These are phyloP conservation scores for Aureoboletus auriporus DNA, from an alignment of 768 basidiomycete genomes.

Conservation along the genomic window DNA sequence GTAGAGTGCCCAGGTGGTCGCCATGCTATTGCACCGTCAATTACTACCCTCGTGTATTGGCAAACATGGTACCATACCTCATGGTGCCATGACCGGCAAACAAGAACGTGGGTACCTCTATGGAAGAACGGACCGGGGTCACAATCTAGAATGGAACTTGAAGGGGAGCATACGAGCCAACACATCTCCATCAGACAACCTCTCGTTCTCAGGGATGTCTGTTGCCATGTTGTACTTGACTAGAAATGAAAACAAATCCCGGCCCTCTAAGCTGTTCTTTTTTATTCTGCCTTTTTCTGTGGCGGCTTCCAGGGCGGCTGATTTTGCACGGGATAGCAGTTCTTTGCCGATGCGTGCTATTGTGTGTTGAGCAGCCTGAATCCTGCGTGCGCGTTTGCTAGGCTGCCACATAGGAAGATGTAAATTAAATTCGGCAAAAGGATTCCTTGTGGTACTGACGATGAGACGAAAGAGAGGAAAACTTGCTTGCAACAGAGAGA, in stretches of 20 bases:
- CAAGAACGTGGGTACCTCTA: conserved; percentile 54
- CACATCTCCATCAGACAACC: conserved; percentile 59
- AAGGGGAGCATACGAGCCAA: conserved; percentile 38
- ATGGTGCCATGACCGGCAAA: conserved; percentile 57
- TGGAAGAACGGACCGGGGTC: background rate
- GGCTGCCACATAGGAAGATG: conserved; percentile 21
- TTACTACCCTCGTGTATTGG: background rate
- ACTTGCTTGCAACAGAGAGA: conserved; percentile 31
- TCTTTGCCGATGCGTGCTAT: conserved; percentile 42
- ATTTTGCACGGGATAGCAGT: conserved; percentile 32
- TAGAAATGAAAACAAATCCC: no score
- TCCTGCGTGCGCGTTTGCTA: conserved; percentile 13
- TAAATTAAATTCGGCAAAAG: background rate
- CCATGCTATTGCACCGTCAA: background rate
- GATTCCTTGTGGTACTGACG: conserved; percentile 24
- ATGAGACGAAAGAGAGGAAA: conserved; percentile 37
- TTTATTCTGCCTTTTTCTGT: conserved; percentile 25
- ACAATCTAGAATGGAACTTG: background rate
- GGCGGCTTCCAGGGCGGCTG: conserved; percentile 4
- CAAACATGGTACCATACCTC: conserved; percentile 27
- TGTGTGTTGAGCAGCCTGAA: background rate
- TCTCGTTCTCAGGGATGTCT: conserved; percentile 50
- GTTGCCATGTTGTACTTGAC: conserved; percentile 15
- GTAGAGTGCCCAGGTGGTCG: no score
- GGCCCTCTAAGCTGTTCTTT: conserved; percentile 17